Percentiles rank a stretch among this genome's conserved stretches.
Evolutionary conservation across 2,329 filamentous ascomycete genomes (phyloP).

Genomic region (Cercospora sesami): DNA sequence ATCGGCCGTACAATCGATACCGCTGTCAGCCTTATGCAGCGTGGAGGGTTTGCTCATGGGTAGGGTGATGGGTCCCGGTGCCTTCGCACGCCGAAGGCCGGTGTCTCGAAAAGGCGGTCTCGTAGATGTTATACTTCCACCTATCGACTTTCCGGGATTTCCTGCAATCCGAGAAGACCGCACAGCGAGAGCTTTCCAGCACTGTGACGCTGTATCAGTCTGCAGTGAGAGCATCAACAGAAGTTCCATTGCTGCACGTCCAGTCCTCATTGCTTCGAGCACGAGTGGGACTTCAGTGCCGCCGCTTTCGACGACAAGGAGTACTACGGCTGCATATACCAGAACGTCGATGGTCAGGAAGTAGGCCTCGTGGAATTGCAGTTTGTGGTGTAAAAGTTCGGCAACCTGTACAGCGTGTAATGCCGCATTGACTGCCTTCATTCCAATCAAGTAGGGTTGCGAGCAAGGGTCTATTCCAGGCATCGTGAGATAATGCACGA

Average conservation of each 20-base stretch:
- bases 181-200: constrained; percentile 22
- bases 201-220: constrained; percentile 19
- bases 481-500: constrained; percentile 22
- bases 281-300: constrained; percentile 14
- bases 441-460: constrained; percentile 12
- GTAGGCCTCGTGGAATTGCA: constrained; percentile 24
- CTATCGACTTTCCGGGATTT: neutral
- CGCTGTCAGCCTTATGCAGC: constrained; percentile 2
- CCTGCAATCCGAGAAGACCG: neutral
- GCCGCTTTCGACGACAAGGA: constrained; percentile 20
- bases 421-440: constrained; percentile 20
- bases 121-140: neutral
- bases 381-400: constrained; percentile 21
- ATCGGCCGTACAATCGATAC: constrained; percentile 1
- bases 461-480: neutral
- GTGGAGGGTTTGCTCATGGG: neutral
- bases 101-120: neutral
- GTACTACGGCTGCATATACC: constrained; percentile 21
- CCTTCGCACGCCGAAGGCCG: neutral
- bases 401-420: constrained; percentile 21
- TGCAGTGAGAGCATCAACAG: constrained; percentile 19
- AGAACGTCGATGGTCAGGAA: constrained; percentile 23
- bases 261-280: constrained; percentile 15
- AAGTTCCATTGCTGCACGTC: constrained; percentile 20
- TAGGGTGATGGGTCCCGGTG: neutral